Percentiles rank a stretch among this genome's conserved stretches.
These are phyloP conservation scores for Teratosphaeria viscida DNA, from an alignment of 2,329 filamentous ascomycete genomes.

Conservation along the genomic window DNA sequence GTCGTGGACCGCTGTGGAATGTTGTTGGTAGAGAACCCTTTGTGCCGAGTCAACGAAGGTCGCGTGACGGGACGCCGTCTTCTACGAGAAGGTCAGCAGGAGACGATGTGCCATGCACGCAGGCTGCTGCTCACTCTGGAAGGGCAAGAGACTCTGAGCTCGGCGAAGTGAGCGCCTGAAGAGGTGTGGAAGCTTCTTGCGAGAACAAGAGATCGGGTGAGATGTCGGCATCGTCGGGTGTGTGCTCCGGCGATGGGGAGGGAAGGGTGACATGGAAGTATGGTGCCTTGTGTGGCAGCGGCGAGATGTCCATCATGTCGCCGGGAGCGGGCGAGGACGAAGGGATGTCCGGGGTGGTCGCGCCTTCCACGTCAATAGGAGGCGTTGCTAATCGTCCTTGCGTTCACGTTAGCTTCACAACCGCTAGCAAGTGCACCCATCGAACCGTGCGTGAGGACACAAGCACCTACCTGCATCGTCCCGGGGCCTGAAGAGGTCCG, in stretches of 20 bases:
- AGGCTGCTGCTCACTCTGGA: slow-evolving; percentile 20
- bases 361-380: slow-evolving; percentile 49
- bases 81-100: slow-evolving; percentile 9
- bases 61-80: slow-evolving; percentile 42
- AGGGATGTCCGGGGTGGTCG: slow-evolving; percentile 69
- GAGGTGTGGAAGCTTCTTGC: slow-evolving; percentile 18
- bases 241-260: slow-evolving; percentile 58
- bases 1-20: slow-evolving; percentile 48
- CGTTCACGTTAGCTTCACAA: slow-evolving; percentile 15
- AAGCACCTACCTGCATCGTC: slow-evolving; percentile 22
- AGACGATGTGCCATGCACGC: not conserved
- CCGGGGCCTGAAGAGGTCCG: slow-evolving; percentile 50
- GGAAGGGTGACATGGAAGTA: slow-evolving; percentile 54
- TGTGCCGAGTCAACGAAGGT: slow-evolving; percentile 63
- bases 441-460: not conserved
- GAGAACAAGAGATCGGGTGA: slow-evolving; percentile 19
- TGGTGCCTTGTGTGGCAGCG: slow-evolving; percentile 74
- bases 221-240: slow-evolving; percentile 27
- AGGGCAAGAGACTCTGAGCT: slow-evolving; percentile 14
- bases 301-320: slow-evolving; percentile 89
- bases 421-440: not conserved
- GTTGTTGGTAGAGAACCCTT: slow-evolving; percentile 56
- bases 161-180: slow-evolving; percentile 6
- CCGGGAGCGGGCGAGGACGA: slow-evolving; percentile 67
- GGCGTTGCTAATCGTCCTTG: slow-evolving; percentile 36